These are phyloP conservation scores for Penicillium sp. DNA, from an alignment of 2,329 filamentous ascomycete species.

Conservation along the genomic window DNA sequence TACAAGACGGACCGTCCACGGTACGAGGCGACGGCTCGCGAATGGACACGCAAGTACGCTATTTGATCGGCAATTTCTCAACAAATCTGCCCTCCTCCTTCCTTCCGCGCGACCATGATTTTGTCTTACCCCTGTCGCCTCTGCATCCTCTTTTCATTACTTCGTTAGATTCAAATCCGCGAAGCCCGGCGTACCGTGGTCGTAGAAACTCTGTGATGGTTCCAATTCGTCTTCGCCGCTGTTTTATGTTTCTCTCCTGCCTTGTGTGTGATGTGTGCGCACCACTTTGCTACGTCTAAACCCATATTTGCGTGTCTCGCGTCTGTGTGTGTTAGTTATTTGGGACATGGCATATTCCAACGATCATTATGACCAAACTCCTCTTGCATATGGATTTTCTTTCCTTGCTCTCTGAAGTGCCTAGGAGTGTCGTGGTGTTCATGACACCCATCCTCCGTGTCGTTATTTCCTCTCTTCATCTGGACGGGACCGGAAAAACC, in stretches of 20 bases:
- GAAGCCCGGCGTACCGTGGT: slow-evolving; percentile 44
- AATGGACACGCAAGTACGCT: slow-evolving; percentile 99
- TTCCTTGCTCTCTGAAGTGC: slow-evolving; percentile 21
- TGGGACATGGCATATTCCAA: slow-evolving; percentile 39
- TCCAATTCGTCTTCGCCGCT: slow-evolving; percentile 22
- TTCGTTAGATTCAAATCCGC: slow-evolving; percentile 38
- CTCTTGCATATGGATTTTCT: slow-evolving; percentile 42
- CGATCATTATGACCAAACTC: slow-evolving; percentile 42
- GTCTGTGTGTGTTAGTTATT: slow-evolving; percentile 26
- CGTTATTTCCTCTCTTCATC: slow-evolving; percentile 2
- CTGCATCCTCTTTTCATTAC: slow-evolving; percentile 23
- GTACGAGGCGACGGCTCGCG: slow-evolving; percentile 94
- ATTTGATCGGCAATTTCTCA: slow-evolving; percentile 61
- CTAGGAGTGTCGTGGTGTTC: slow-evolving; percentile 37
- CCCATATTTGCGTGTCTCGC: slow-evolving; percentile 8
- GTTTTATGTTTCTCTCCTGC: slow-evolving; percentile 27
- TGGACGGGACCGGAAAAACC: background rate
- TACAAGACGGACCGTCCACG: slow-evolving; percentile 98
- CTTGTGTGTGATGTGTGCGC: slow-evolving; percentile 20
- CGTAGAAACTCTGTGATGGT: slow-evolving; percentile 34
- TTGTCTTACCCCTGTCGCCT: slow-evolving; percentile 11
- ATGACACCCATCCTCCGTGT: background rate
- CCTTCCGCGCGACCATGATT: slow-evolving; percentile 26
- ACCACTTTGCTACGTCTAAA: slow-evolving; percentile 4
- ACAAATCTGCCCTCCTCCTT: slow-evolving; percentile 31